Conservation (phyloP, 2,329 filamentous ascomycete species). For the Chrysoporthe deuterocubensis region DNA sequence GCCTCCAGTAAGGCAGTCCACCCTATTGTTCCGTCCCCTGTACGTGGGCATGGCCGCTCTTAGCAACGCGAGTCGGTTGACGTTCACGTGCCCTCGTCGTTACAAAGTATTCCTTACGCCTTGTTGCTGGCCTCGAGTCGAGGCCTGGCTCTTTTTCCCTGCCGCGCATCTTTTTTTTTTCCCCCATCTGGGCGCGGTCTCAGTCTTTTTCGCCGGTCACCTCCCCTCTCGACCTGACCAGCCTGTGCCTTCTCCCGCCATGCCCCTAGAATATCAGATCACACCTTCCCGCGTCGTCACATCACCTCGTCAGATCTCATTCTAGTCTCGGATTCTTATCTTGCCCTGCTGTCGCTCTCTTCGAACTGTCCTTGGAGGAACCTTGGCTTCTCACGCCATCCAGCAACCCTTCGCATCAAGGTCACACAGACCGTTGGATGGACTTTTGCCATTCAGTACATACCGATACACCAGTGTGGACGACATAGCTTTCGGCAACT, state of each 20-base stretch:
- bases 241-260: background rate
- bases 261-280: slow-evolving; percentile 17
- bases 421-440: background rate
- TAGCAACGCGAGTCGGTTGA: background rate
- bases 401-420: background rate
- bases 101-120: background rate
- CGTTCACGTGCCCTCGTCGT: background rate
- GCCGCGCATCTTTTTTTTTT: background rate
- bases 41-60: background rate
- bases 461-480: background rate
- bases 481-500: background rate
- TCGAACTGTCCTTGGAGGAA: background rate
- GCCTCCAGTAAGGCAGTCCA: background rate
- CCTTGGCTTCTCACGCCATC: background rate
- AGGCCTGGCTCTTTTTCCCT: background rate
- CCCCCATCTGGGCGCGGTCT: background rate
- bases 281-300: slow-evolving; percentile 12
- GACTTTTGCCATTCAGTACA: background rate
- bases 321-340: background rate
- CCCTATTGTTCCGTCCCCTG: background rate
- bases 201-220: background rate
- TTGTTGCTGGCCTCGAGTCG: background rate
- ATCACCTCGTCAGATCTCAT: slow-evolving; percentile 15
- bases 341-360: background rate
- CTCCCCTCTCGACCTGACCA: background rate